These are phyloP conservation scores for Apophysomyces trapeziformis DNA, from an alignment of 371 early-diverging fungal genomes.

Conservation along the genomic window DNA sequence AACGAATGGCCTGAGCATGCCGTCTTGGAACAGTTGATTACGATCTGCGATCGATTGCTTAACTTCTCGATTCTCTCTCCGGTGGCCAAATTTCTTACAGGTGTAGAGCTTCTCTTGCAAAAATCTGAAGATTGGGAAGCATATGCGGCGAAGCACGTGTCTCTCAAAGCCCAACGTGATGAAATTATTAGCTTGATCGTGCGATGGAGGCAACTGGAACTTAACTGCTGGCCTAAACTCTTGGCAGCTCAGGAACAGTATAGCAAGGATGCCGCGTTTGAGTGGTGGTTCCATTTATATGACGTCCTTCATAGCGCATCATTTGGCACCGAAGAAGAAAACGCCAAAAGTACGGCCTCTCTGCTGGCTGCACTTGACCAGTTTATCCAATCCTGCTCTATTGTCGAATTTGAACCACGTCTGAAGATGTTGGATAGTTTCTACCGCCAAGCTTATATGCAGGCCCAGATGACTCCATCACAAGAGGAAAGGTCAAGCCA, in stretches of 20 bases:
- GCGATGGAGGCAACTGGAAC: conserved; percentile 91
- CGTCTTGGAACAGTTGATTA: conserved; percentile 75
- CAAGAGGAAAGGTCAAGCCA: conserved; percentile 33
- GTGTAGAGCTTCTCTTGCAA: conserved; percentile 83
- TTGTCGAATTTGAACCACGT: conserved; percentile 86
- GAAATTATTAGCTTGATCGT: conserved; percentile 80
- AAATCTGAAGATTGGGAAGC: conserved; percentile 96
- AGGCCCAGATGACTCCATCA: conserved; percentile 34
- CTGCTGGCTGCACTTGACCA: conserved; percentile 74
- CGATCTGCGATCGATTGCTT: conserved; percentile 72
- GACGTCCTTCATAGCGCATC: conserved; percentile 50
- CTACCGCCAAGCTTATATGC: conserved; percentile 60
- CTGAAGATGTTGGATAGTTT: conserved; percentile 79
- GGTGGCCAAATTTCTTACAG: conserved; percentile 89
- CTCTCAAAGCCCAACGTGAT: conserved; percentile 73
- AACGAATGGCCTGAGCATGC: conserved; percentile 93
- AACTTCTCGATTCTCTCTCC: conserved; percentile 83
- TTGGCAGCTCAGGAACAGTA: conserved; percentile 81
- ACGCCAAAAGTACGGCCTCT: conserved; percentile 34
- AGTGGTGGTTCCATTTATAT: conserved; percentile 92
- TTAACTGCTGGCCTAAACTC: conserved; percentile 89
- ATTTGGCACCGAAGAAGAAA: conserved; percentile 36
- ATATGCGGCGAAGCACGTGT: conserved; percentile 85
- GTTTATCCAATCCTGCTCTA: conserved; percentile 77
- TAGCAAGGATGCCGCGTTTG: conserved; percentile 63